Evolutionary conservation across 345 rosid genomes (phyloP).

Genomic region (Populus ilicifolia): DNA sequence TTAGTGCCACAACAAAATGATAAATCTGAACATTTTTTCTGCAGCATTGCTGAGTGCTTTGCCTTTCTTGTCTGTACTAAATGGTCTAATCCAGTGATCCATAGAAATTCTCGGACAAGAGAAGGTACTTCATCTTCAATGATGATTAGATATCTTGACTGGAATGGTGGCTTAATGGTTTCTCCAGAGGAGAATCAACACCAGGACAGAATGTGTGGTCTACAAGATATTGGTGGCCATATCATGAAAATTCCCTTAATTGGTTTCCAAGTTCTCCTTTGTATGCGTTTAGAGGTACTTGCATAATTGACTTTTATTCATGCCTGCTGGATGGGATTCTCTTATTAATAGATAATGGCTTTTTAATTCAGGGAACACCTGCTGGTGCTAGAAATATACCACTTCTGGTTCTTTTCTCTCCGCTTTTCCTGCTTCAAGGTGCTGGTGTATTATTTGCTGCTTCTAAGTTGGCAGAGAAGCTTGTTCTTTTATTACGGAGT

Average conservation of each 20-base stretch:
- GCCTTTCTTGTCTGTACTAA: slow-evolving; percentile 90
- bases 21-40: slow-evolving; percentile 26
- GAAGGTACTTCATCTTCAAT: slow-evolving; percentile 62
- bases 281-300: slow-evolving; percentile 86
- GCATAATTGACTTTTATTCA: slow-evolving; percentile 6
- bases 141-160: slow-evolving; percentile 68
- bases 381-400: slow-evolving; percentile 70
- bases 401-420: slow-evolving; percentile 74
- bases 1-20: slow-evolving; percentile 20
- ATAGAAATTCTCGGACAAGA: slow-evolving; percentile 47
- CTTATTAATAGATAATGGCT: slow-evolving; percentile 23
- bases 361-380: slow-evolving; percentile 81
- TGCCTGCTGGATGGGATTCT: slow-evolving; percentile 18
- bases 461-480: slow-evolving; percentile 70
- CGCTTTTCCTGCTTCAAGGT: slow-evolving; percentile 83
- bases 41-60: slow-evolving; percentile 93
- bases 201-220: slow-evolving; percentile 63
- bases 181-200: slow-evolving; percentile 55
- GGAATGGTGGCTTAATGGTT: slow-evolving; percentile 84
- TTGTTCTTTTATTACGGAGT: slow-evolving; percentile 56
- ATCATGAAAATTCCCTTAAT: slow-evolving; percentile 82
- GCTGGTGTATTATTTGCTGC: slow-evolving; percentile 78
- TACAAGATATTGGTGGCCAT: slow-evolving; percentile 94
- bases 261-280: slow-evolving; percentile 82
- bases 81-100: slow-evolving; percentile 94